A percentile compares a stretch with the other conserved stretches of the same genome.
Conservation (phyloP, 192 early-diverging fungal species). For the Podila minutissima region DNA sequence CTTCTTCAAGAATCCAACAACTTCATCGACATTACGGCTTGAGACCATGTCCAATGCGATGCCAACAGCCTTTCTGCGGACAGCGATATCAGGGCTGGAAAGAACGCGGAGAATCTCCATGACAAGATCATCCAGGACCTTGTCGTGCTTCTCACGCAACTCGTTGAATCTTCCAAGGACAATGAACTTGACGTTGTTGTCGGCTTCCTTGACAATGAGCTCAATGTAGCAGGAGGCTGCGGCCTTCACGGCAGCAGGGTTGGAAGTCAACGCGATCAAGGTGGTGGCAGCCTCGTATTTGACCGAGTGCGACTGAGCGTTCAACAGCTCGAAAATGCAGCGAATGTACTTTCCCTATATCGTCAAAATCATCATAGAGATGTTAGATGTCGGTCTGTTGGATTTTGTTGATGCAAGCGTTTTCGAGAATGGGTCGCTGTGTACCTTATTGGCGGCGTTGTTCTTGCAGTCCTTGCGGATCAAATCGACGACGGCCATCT, state of each 20-base stretch:
- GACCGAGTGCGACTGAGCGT: slow-evolving; percentile 85
- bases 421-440: slow-evolving; percentile 5
- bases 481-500: slow-evolving; percentile 93
- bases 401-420: not conserved
- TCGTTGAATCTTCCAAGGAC: slow-evolving; percentile 92
- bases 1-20: slow-evolving; percentile 94
- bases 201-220: slow-evolving; percentile 90
- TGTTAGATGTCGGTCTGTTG: not conserved
- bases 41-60: slow-evolving; percentile 94
- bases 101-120: slow-evolving; percentile 97
- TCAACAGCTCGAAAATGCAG: slow-evolving; percentile 88
- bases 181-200: slow-evolving; percentile 99
- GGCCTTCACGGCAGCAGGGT: slow-evolving; percentile 92
- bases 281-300: slow-evolving; percentile 98
- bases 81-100: slow-evolving; percentile 92
- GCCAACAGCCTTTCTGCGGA: slow-evolving; percentile 86
- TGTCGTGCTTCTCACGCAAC: slow-evolving; percentile 88
- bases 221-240: slow-evolving; percentile 93
- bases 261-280: slow-evolving; percentile 86
- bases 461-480: slow-evolving; percentile 91
- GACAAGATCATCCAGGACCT: slow-evolving; percentile 91
- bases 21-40: slow-evolving; percentile 91
- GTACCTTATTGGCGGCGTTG: slow-evolving; percentile 84
- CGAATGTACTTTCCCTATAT: slow-evolving; percentile 89
- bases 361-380: too few species aligned